Percentiles rank a stretch among this genome's conserved stretches.
phyloP scores from a whole-genome alignment of 139 green algal species.

The Micromonas commoda region DNA sequence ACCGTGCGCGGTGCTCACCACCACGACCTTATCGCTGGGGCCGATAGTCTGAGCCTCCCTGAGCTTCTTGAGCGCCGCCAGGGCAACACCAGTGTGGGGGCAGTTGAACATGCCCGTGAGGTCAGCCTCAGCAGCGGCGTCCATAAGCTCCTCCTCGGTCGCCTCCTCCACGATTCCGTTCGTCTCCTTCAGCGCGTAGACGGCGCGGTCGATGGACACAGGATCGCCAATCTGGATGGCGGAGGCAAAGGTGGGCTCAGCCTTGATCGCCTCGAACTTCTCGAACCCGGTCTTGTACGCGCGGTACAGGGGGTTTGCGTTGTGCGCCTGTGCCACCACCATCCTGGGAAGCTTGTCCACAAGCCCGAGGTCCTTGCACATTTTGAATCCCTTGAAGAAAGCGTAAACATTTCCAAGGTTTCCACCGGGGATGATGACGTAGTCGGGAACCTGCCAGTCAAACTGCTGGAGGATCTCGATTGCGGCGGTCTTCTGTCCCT shows the following conservation, averaged over 20 bases:
- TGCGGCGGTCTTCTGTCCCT: constrained; percentile 98
- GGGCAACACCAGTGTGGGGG: constrained; percentile 84
- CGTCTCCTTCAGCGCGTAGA: constrained; percentile 71
- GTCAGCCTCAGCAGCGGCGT: constrained; percentile 90
- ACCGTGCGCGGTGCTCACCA: constrained; percentile 93
- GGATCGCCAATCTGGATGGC: constrained; percentile 99
- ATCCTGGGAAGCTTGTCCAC: constrained; percentile 84
- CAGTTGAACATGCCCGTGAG: constrained; percentile 95
- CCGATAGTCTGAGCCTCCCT: constrained; percentile 75
- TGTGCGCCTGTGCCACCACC: constrained; percentile 76
- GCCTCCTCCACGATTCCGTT: constrained; percentile 97
- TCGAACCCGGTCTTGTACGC: constrained; percentile 72
- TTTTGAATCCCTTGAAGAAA: constrained; percentile 97
- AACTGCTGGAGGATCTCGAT: constrained; percentile 99
- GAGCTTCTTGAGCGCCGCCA: constrained; percentile 93
- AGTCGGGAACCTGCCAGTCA: constrained; percentile 96
- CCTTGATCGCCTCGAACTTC: constrained; percentile 84
- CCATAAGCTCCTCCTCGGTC: constrained; percentile 98
- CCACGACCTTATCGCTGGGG: constrained; percentile 82
- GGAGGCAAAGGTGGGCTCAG: constrained; percentile 87
- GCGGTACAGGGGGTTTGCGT: constrained; percentile 96
- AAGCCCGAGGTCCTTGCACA: constrained; percentile 89
- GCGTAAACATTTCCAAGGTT: constrained; percentile 99
- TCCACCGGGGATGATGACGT: constrained; percentile 94
- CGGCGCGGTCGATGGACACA: constrained; percentile 94